Base-by-base conservation (phyloP, 2,329 filamentous ascomycete species). In the Stagonosporopsis tanaceti region DNA sequence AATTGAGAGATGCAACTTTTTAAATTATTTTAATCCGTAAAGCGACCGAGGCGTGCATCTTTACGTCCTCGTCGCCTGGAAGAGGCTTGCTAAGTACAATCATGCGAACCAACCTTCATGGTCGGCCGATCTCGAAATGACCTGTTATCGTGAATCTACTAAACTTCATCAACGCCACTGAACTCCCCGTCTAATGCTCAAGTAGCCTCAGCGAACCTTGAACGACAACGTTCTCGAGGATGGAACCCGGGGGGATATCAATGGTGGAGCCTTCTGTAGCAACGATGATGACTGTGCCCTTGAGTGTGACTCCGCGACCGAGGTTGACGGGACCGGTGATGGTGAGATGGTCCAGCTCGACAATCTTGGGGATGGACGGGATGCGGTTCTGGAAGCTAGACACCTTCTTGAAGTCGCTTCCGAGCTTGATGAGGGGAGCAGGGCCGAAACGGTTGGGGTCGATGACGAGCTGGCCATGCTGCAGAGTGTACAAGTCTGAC, bases 391-490 rank as follows among this genome's bases (percentile, higher is more conserved):
- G 89, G 86, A 96, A 96, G 83, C 93, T 95, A 1, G 94, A 98
- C 37, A 99, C 95, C 89, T 99, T 99, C 90, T 99, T 99, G 88
- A 99, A 99, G 85, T 99, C 95, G 74, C 88, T 89, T 71, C 95
- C 95, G 52, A 99, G 90, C 90, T 99, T 99, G 86, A 99, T 99
- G 69, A 99, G 86, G 55, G 95, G 95, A 46, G 95, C 94, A 69
- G 95, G 93, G 66, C 95, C 95, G 79, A 99, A 98, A 68, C 95
- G 92, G 84, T 89, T 93, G 67, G 93, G 89, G 85, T 96, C 96
- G 82, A 99, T 96, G 77, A 97, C 87, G 66, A 99, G 88, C 84
- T 98, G 94, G 68, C 95, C 95, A 82, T 99, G 95, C 88, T 97
- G 95, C 70, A 99, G 88, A 9, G 93, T 96, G 88, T 99, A 99